Conservation (phyloP, 306 rosid genomes). For the Elaeagnus macrophylla region DNA sequence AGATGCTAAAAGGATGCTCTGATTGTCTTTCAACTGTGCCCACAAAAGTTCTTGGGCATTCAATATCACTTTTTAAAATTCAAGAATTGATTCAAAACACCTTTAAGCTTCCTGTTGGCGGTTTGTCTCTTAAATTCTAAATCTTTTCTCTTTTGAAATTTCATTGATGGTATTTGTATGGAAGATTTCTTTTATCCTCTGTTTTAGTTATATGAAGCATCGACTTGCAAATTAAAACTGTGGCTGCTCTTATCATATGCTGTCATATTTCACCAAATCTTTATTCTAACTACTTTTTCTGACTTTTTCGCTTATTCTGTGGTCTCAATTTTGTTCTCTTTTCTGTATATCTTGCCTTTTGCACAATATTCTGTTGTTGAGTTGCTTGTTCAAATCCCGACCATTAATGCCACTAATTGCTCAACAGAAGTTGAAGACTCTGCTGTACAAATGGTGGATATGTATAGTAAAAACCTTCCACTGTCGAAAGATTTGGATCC, state of each 20-base stretch:
- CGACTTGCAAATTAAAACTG: too few species aligned
- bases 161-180: background rate
- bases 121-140: constrained; percentile 38
- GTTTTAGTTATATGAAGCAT: too few species aligned
- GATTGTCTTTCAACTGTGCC: constrained; percentile 35
- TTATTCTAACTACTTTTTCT: too few species aligned
- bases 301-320: too few species aligned
- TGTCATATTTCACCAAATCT: too few species aligned
- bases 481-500: constrained; percentile 89
- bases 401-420: constrained; percentile 21
- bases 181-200: background rate
- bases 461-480: constrained; percentile 71
- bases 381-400: background rate
- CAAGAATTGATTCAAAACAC: constrained; percentile 49
- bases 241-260: too few species aligned
- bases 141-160: constrained; percentile 2
- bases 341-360: background rate
- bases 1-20: constrained; percentile 39
- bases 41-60: constrained; percentile 57
- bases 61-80: constrained; percentile 60
- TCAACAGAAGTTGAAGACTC: constrained; percentile 66
- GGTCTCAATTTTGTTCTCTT: background rate
- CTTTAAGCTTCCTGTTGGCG: constrained; percentile 39
- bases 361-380: constrained; percentile 12
- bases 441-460: constrained; percentile 66